A percentile compares a stretch with the other conserved stretches of the same genome.
These are phyloP conservation scores for Lactifluus hygrophoroides DNA, from an alignment of 768 basidiomycete genomes.

Conservation along the genomic window DNA sequence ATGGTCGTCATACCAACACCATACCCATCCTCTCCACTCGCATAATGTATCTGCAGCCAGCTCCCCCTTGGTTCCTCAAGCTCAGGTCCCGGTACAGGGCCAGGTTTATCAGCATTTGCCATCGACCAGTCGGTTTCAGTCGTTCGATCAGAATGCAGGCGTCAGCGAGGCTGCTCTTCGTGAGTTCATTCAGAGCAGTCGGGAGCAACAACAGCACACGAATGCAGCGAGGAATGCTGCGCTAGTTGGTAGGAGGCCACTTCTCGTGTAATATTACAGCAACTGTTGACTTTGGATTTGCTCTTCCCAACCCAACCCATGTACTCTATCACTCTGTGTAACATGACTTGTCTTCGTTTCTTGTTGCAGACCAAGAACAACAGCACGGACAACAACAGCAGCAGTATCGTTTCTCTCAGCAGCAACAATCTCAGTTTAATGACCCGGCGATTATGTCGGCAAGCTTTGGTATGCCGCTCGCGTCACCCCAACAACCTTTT, in stretches of 20 bases:
- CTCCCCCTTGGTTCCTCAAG: slow-evolving; percentile 43
- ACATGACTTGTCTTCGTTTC: slow-evolving; percentile 20
- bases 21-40: slow-evolving; percentile 34
- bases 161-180: slow-evolving; percentile 72
- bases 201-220: slow-evolving; percentile 39
- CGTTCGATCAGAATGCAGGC: slow-evolving; percentile 39
- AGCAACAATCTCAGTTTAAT: slow-evolving; percentile 15
- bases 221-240: slow-evolving; percentile 26
- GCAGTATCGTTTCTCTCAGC: slow-evolving; percentile 26
- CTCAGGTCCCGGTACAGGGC: slow-evolving; percentile 33
- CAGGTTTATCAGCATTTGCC: slow-evolving; percentile 28
- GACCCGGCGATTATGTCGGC: slow-evolving; percentile 17
- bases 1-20: slow-evolving; percentile 38
- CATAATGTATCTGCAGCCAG: slow-evolving; percentile 32
- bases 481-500: slow-evolving; percentile 3
- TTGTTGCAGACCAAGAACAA: slow-evolving; percentile 28
- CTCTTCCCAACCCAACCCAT: slow-evolving; percentile 7
- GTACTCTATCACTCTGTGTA: slow-evolving; percentile 22
- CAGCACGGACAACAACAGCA: slow-evolving; percentile 27
- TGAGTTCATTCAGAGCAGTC: slow-evolving; percentile 65
- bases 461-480: slow-evolving; percentile 6
- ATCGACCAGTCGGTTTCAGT: slow-evolving; percentile 41
- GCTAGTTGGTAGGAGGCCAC: slow-evolving; percentile 42
- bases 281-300: slow-evolving; percentile 22
- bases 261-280: slow-evolving; percentile 33